Base-by-base conservation (phyloP, 768 basidiomycete genomes). In the Hericium coralloides region DNA sequence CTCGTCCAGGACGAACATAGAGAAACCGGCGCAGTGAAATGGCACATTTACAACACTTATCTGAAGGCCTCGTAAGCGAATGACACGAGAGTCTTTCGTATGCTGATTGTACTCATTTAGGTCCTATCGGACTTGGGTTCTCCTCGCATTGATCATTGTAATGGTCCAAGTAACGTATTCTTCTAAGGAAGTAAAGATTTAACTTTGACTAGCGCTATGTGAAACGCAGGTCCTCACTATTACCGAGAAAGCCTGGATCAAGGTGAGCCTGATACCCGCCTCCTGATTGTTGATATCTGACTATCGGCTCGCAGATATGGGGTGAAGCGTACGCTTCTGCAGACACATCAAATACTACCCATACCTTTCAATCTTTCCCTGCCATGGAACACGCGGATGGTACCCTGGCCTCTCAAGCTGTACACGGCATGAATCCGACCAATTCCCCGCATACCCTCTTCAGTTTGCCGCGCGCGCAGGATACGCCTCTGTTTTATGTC, bases 1-100 rank as follows among this genome's bases (percentile, higher is more conserved):
- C 70, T 92, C 12, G 69, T 92, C 56, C 84, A 91, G 66, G 91
- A 92, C 52, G 91, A 94, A 65, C 85, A 90, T 57, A 69, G 91
- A 47, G 88, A 89, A 59, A 77, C 78, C 1, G 93, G 92, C 0
- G 83, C 85, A 38, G 92, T 95, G 31, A 90, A 89, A 64, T 92
- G 89, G 87, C 69, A 72, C 14, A 77, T 79, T 26, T 81, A 81
- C 65, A 75, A 75, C 62, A 74, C 76, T 7, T 90, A 94, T 64
- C 66, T 92, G 57, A 76, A 82, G 66, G 86, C 83, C n/a, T 85
- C 86, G 84, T 87, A 59, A 49, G 82, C 77, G 9, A 38, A 14
- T 15, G 17, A 17, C 20, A 14, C n/a, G n/a, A 6, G 15, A 15
- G 15, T 15, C 41, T 17, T 2, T 6, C 20, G 41, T 20, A 15